Conservation (phyloP, 306 rosid species). For the Elaeagnus macrophylla region DNA sequence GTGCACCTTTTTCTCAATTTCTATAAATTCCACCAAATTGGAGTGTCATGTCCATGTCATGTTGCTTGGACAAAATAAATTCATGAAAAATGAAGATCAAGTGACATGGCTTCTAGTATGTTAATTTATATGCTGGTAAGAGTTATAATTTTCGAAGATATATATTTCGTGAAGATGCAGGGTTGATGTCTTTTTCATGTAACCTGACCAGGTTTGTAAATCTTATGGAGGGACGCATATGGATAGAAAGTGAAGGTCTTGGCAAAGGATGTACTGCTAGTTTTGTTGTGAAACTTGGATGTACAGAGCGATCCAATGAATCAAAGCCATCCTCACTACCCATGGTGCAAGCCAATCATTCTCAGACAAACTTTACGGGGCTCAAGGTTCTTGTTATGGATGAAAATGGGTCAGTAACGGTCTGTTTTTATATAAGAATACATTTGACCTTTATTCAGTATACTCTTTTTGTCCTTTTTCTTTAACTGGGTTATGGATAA, state of each 20-base stretch:
- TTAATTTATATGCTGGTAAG: background rate
- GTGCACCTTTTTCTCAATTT: too few relatives aligned
- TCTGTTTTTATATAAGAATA: constrained; percentile 8
- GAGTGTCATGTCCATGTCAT: too few relatives aligned
- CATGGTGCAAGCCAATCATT: constrained; percentile 43
- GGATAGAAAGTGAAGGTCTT: constrained; percentile 93
- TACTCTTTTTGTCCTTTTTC: too few relatives aligned
- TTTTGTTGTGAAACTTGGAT: constrained; percentile 78
- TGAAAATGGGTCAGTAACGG: constrained; percentile 76
- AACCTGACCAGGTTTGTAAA: constrained; percentile 74
- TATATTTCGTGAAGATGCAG: constrained; percentile 6
- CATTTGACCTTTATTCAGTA: too few relatives aligned
- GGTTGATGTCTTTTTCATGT: constrained; percentile 3
- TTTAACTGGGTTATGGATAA: too few relatives aligned
- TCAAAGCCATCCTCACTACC: constrained; percentile 41
- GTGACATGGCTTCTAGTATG: too few relatives aligned
- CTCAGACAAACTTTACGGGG: constrained; percentile 50
- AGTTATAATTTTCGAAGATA: background rate
- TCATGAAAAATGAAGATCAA: too few relatives aligned
- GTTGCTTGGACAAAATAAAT: too few relatives aligned
- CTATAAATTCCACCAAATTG: too few relatives aligned
- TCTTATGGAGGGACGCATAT: constrained; percentile 94
- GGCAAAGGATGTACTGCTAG: constrained; percentile 81
- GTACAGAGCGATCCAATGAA: constrained; percentile 59
- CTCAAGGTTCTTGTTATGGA: constrained; percentile 87